Evolutionary conservation across 192 early-diverging fungal genomes (phyloP), one percentile per base, ranked within the genome.

Genomic region (Cladochytrium replicatum): DNA sequence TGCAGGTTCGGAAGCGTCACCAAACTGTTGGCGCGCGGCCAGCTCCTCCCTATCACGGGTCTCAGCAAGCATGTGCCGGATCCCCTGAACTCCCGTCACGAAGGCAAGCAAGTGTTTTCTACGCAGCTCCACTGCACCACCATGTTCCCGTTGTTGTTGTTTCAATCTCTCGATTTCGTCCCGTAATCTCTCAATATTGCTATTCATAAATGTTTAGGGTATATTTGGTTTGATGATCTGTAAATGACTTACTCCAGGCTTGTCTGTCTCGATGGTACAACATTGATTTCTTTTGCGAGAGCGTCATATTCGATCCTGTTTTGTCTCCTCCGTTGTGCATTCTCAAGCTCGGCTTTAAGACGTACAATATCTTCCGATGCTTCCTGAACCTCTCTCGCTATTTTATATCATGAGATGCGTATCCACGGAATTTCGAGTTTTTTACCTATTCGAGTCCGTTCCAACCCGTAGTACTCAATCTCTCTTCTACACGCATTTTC

Each of bases 221-320:
- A 51, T 50, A 31, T 49, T 54, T 56, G 40, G 23, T 25, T 29
- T 28, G 53, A 49, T 27, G n/a, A n/a, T 46, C 40, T 11, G 6
- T 24, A 6, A 48, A 44, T 2, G 54, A 22, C 15, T 46, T 15
- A 43, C 42, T 6, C 15, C 7, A 43, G 15, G 7, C 42, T 23
- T 23, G 15, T 43, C 42, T 43, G 42, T 43, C 24, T 6, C 24
- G 42, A 9, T 21, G 7, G 47, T 6, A 53, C 32, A 11, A 29
- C 55, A 27, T 41, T 55, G n/a, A 80, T 74, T n/a, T 75, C 63
- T 11, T 55, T 41, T 9, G 80, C 77, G 1, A 80, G 44, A 32
- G 29, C 54, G 52, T 82, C 77, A 49, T 82, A 82, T 50, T 78
- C 64, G 25, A 68, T 9, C 30, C 73, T 75, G 32, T 74, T 69